Base-by-base conservation (phyloP, 2,329 filamentous ascomycete species). In the Diaporthe capsici region DNA sequence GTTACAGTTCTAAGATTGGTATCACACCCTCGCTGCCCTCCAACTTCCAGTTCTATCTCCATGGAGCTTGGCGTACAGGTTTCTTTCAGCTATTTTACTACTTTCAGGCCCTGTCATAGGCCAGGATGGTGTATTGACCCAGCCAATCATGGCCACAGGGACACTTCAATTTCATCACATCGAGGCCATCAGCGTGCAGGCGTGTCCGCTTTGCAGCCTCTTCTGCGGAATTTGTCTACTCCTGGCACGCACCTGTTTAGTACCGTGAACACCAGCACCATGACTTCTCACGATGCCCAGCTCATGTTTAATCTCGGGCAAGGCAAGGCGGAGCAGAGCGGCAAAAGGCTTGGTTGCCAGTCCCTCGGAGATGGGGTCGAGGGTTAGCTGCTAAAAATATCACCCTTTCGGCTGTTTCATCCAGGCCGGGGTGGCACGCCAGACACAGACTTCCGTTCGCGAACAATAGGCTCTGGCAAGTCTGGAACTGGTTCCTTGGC, bases 391-490 rank as follows among this genome's bases (percentile, higher is more conserved):
- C 72, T 68, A 72, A 67, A 75, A 67, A 60, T 75, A 76, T 70
- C 68, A 51, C 55, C 25, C 25, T 37, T 57, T 75, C 44, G 44
- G 73, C 74, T 61, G 73, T 75, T 75, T 72, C 73, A 75, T 49
- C 71, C 37, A 75, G 42, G 57, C 67, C 65, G 57, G 67, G 58
- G 65, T n/a, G n/a, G 65, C 49, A 55, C 65, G 65, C 65, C 65
- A 70, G 65, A 70, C 57, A 65, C 55, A 57, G 7, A 70, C 51
- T 37, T 47, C 72, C 47, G 71, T 34, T 47, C 31, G 71, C 39
- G 58, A 39, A 55, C 37, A 63, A 73, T 65, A 73, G 47, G 51
- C 58, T 65, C 42, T 55, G 39, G 71, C 20, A 44, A 73, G 47
- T 55, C 55, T 65, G 71, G 47, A 44, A 73, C 71, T 55, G 39